Percentiles rank a stretch among this genome's conserved stretches.
These are phyloP conservation scores for Encephalitozoon hellem DNA, from an alignment of 371 early-diverging fungal species.

Conservation along the genomic window DNA sequence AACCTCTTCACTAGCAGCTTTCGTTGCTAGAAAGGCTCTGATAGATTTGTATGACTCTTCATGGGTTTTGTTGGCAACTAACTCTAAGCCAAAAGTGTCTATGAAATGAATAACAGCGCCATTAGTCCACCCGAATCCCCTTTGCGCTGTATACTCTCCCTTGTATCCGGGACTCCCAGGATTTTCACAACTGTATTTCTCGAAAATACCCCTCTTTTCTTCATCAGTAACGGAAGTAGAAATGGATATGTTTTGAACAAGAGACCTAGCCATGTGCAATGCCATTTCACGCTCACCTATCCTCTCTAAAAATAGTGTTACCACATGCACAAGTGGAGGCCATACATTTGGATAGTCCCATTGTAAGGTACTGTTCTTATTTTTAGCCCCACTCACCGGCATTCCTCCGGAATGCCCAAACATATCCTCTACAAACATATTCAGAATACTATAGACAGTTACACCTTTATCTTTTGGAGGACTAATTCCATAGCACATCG, in stretches of 20 bases:
- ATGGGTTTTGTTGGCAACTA: constrained; percentile 16
- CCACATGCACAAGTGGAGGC: constrained; percentile 63
- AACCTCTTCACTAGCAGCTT: not conserved
- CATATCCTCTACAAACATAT: constrained; percentile 33
- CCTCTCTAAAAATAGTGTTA: constrained; percentile 39
- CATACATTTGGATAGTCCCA: constrained; percentile 80
- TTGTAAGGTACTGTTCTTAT: constrained; percentile 61
- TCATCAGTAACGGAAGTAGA: constrained; percentile 68
- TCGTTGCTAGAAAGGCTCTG: not conserved
- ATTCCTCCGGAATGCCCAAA: constrained; percentile 64
- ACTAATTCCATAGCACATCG: constrained; percentile 63
- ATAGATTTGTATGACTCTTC: constrained; percentile 24
- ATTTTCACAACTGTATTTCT: constrained; percentile 66
- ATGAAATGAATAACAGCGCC: constrained; percentile 69
- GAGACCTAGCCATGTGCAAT: constrained; percentile 63
- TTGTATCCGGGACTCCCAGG: constrained; percentile 66
- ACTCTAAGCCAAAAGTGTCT: constrained; percentile 60
- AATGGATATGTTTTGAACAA: constrained; percentile 58
- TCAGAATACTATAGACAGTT: constrained; percentile 23
- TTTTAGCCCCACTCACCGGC: constrained; percentile 62
- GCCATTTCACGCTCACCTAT: constrained; percentile 55
- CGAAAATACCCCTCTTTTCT: constrained; percentile 68
- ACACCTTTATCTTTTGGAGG: not conserved
- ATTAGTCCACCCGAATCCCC: constrained; percentile 86
- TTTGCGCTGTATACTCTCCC: constrained; percentile 74